Base-by-base conservation (phyloP, 108 stramenopile genomes). In the Cyclotella kingstonii region DNA sequence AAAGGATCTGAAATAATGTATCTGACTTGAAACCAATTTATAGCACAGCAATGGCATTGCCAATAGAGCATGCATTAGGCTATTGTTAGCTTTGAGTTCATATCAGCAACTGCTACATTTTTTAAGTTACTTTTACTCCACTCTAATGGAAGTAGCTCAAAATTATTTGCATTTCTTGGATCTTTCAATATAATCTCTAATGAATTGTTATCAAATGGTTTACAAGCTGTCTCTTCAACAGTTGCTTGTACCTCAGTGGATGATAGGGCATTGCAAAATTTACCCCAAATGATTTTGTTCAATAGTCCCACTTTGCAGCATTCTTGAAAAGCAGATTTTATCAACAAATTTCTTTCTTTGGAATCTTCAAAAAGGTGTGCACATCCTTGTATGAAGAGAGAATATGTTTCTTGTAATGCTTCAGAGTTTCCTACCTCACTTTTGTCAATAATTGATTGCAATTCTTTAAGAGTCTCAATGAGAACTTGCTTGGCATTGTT, bases 321-420 rank as follows among this genome's bases (percentile, higher is more conserved):
- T 39, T 71, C 70, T 29, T 38, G 34, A 10, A 71, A 54, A 22
- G 70, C 60, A 38, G 54, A 55, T 23, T 46, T 62, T 8, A 71
- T 46, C 6, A 71, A 25, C 45, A 55, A 15, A 10, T 36, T 19
- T 3, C 60, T 57, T 28, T 71, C 70, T 21, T 39, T 25, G 27
- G 58, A 60, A 5, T 27, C 18, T 27, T 49, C 45, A 41, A 62
- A 71, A 28, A 71, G 70, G 36, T 62, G 60, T 28, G 43, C 38
- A 22, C 70, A 71, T 35, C 70, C 70, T 42, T 62, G 60, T 12
- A 71, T 38, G 33, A 71, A 71, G 38, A 61, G n/a, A 19, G 70
- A 30, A 26, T 62, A 71, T 22, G 48, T 56, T 29, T 71, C 70
- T 56, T 63, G 70, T 31, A 55, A 47, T 8, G 70, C 45, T 21